Conservation (phyloP, 2,329 filamentous ascomycete species). For the Apiospora arundinis region DNA sequence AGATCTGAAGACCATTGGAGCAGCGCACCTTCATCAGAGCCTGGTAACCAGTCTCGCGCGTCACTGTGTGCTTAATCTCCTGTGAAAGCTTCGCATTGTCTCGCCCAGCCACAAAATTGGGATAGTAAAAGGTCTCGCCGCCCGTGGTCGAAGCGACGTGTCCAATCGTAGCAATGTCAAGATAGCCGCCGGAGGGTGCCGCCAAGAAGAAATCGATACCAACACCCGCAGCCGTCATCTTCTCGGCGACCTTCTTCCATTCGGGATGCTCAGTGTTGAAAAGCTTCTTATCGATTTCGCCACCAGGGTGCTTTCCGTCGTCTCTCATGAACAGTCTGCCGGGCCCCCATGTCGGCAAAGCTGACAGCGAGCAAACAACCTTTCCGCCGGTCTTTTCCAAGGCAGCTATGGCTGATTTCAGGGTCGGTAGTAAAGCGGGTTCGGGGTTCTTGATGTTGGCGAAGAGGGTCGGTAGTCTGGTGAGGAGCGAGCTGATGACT, state of each 20-base stretch:
- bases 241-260: slow-evolving; percentile 85
- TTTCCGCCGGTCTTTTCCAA: slow-evolving; percentile 90
- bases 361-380: slow-evolving; percentile 83
- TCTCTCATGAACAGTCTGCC: slow-evolving; percentile 86
- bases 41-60: slow-evolving; percentile 91
- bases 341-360: slow-evolving; percentile 91
- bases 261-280: slow-evolving; percentile 88
- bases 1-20: slow-evolving; percentile 92
- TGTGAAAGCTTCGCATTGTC: slow-evolving; percentile 83
- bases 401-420: slow-evolving; percentile 85
- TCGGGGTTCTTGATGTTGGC: slow-evolving; percentile 88
- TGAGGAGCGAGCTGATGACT: slow-evolving; percentile 87
- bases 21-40: slow-evolving; percentile 98
- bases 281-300: slow-evolving; percentile 90
- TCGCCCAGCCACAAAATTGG: slow-evolving; percentile 89
- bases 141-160: slow-evolving; percentile 89
- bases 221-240: slow-evolving; percentile 85
- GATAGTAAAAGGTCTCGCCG: slow-evolving; percentile 95
- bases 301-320: slow-evolving; percentile 83
- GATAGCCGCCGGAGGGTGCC: slow-evolving; percentile 85
- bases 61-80: slow-evolving; percentile 86
- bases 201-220: slow-evolving; percentile 96
- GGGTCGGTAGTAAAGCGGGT: slow-evolving; percentile 81
- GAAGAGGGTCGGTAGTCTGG: slow-evolving; percentile 84
- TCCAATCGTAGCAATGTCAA: slow-evolving; percentile 93